Conservation (phyloP, 768 basidiomycete genomes). For the Pisolithus albus region DNA sequence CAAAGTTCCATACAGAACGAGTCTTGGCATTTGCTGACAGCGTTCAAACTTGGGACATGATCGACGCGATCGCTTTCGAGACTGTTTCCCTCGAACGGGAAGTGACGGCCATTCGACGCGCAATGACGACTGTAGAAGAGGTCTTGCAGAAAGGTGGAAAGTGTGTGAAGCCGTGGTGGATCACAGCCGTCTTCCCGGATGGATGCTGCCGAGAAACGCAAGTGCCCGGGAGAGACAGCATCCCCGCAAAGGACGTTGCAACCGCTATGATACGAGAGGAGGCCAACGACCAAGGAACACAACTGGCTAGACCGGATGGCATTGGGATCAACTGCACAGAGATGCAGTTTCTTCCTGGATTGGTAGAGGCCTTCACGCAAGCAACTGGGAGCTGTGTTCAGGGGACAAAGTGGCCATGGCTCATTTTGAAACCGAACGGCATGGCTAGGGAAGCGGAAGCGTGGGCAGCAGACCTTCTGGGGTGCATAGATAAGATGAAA, state of each 20-base stretch:
- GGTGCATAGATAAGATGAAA: constrained; percentile 16
- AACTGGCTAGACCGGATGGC: constrained; percentile 37
- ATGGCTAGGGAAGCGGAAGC: constrained; percentile 31
- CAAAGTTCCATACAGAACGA: constrained; percentile 57
- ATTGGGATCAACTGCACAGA: constrained; percentile 75
- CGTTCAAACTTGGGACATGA: constrained; percentile 40
- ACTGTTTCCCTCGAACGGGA: constrained; percentile 67
- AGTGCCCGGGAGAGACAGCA: constrained; percentile 14
- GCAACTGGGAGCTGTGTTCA: constrained; percentile 10
- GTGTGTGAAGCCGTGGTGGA: constrained; percentile 64
- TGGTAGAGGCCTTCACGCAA: constrained; percentile 34
- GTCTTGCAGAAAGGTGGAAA: constrained; percentile 15
- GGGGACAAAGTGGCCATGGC: constrained; percentile 32
- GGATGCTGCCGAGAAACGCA: constrained; percentile 40
- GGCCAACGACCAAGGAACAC: constrained; percentile 6
- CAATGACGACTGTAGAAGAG: constrained; percentile 38
- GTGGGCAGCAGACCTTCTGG: constrained; percentile 33
- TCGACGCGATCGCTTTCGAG: constrained; percentile 72
- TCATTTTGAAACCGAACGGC: constrained; percentile 71
- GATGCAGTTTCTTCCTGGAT: constrained; percentile 33
- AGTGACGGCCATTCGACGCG: constrained; percentile 54
- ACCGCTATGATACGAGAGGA: constrained; percentile 29
- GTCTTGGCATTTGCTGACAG: constrained; percentile 48
- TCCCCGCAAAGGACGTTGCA: constrained; percentile 38
- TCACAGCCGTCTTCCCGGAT: constrained; percentile 55